phyloP scores from a whole-genome alignment of 306 rosid genomes.

The Prunus armeniaca region DNA sequence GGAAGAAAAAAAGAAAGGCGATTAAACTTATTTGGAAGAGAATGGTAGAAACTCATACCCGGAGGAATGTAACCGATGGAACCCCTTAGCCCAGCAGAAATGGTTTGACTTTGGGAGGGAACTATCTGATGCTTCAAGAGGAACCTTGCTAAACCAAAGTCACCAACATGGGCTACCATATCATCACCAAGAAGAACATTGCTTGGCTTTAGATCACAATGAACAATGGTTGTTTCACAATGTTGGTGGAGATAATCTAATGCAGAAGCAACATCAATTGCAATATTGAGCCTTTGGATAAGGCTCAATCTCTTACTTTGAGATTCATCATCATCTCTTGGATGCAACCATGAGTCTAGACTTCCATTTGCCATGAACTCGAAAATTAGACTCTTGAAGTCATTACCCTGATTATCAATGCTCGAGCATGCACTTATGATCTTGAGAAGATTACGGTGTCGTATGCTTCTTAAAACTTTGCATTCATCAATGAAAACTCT shows the following conservation, averaged over 20 bases:
- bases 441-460: conserved; percentile 42
- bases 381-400: conserved; percentile 34
- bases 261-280: background rate
- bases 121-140: conserved; percentile 1
- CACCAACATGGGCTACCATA: conserved; percentile 35
- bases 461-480: background rate
- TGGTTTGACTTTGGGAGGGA: background rate
- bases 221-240: background rate
- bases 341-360: conserved; percentile 28
- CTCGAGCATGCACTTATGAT: conserved; percentile 34
- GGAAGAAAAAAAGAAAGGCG: no score
- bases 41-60: background rate
- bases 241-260: background rate
- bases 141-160: background rate
- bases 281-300: conserved; percentile 14
- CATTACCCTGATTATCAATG: conserved; percentile 15
- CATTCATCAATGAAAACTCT: background rate
- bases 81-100: conserved; percentile 16
- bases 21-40: no score
- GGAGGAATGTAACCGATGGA: conserved; percentile 37
- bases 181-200: conserved; percentile 19
- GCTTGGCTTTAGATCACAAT: background rate
- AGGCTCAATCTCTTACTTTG: conserved; percentile 20
- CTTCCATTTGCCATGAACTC: conserved; percentile 36
- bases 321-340: background rate